These are phyloP conservation scores for Coemansia pectinata DNA, from an alignment of 192 early-diverging fungal species.

Conservation along the genomic window DNA sequence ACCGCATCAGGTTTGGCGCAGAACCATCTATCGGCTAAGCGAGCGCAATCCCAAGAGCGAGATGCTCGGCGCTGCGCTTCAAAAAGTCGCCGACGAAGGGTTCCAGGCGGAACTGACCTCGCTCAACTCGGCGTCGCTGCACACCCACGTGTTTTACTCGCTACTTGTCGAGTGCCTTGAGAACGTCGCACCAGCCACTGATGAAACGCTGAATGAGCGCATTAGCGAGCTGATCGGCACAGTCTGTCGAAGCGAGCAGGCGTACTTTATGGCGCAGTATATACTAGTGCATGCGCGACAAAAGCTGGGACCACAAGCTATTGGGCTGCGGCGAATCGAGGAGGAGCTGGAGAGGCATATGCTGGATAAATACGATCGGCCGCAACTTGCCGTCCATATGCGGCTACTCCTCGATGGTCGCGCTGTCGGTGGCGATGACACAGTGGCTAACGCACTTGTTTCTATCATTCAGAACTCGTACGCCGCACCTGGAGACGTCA, in stretches of 20 bases:
- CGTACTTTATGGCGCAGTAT: constrained; percentile 46
- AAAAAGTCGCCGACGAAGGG: constrained; percentile 65
- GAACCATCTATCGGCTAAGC: constrained; percentile 65
- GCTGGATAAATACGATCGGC: constrained; percentile 39
- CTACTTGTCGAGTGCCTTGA: constrained; percentile 65
- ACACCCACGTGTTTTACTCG: constrained; percentile 65
- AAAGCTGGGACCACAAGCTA: constrained; percentile 23
- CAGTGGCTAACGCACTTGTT: constrained; percentile 30
- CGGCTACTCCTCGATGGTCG: constrained; percentile 34
- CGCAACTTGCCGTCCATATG: constrained; percentile 44
- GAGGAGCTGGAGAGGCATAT: constrained; percentile 45
- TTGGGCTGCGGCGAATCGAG: constrained; percentile 28
- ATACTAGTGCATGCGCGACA: constrained; percentile 25
- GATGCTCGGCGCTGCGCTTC: constrained; percentile 66
- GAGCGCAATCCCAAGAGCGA: constrained; percentile 62
- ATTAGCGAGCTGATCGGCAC: constrained; percentile 58
- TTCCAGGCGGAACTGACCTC: constrained; percentile 67
- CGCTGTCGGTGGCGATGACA: constrained; percentile 31
- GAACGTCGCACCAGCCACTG: constrained; percentile 59
- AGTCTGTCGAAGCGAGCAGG: constrained; percentile 43
- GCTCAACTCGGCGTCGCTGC: constrained; percentile 65
- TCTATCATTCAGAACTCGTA: constrained; percentile 44
- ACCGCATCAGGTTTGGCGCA: constrained; percentile 63
- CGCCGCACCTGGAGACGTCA: constrained; percentile 45
- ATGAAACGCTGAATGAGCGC: constrained; percentile 57